These are phyloP conservation scores for Parachaetomium inaequale DNA, from an alignment of 495 filamentous ascomycete genomes.

Conservation along the genomic window DNA sequence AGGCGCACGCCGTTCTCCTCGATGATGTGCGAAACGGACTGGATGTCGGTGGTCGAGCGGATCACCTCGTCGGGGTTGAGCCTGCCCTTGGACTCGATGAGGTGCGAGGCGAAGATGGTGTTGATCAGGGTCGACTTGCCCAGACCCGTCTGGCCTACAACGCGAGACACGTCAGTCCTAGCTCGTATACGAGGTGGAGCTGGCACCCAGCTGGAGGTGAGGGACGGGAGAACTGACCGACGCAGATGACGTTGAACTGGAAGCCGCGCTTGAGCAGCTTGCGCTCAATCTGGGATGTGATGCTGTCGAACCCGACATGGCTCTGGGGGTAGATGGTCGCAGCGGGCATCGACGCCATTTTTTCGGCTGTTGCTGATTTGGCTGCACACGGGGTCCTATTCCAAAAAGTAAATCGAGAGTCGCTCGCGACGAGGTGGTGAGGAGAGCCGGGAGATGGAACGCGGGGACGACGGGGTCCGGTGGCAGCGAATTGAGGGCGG, in stretches of 20 bases:
- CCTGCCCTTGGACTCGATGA: conserved; percentile 97
- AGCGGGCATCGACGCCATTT: conserved; percentile 46
- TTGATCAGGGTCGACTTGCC: conserved; percentile 99
- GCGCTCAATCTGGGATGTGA: conserved; percentile 95
- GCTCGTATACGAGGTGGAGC: conserved; percentile 19
- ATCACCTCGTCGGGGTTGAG: conserved; percentile 87
- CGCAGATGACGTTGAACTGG: conserved; percentile 99
- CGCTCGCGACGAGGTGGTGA: conserved; percentile 15
- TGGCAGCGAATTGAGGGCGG: conserved; percentile 16
- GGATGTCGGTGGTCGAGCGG: conserved; percentile 95
- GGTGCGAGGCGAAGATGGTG: conserved; percentile 99
- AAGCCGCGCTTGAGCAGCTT: conserved; percentile 99
- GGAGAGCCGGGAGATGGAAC: conserved; percentile 14
- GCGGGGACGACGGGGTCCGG: neutral
- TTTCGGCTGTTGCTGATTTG: conserved; percentile 25
- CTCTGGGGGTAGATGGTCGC: conserved; percentile 77
- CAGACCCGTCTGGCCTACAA: conserved; percentile 90
- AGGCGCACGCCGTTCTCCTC: conserved; percentile 99
- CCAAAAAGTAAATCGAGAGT: conserved; percentile 43
- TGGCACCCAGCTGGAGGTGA: conserved; percentile 6
- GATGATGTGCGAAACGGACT: conserved; percentile 95
- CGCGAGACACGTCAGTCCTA: conserved; percentile 40
- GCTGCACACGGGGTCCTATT: conserved; percentile 29
- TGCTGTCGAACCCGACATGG: conserved; percentile 99
- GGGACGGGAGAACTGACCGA: conserved; percentile 64